phyloP scores from a whole-genome alignment of 257 asterid species.

The Solanum ahanhuiri region DNA sequence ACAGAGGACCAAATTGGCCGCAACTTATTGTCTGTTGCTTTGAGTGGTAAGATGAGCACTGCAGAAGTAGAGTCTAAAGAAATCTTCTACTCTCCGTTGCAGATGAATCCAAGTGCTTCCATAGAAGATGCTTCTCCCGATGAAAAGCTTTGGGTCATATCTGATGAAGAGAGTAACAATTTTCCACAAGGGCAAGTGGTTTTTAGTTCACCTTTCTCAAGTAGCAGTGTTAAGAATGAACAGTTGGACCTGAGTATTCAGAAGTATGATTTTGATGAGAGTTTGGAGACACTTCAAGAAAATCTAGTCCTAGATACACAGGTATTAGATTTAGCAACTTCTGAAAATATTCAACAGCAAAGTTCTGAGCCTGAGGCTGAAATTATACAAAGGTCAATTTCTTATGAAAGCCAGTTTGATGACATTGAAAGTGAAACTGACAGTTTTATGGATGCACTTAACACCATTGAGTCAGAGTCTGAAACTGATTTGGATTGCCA shows the following conservation, averaged over 20 bases:
- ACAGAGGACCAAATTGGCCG: neutral
- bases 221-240: slow-evolving; percentile 25
- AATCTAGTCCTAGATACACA: slow-evolving; percentile 20
- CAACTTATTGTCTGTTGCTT: neutral
- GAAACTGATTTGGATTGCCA: slow-evolving; percentile 62
- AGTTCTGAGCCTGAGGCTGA: neutral
- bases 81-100: neutral
- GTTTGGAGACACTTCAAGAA: slow-evolving; percentile 24
- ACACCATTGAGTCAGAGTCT: slow-evolving; percentile 67
- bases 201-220: neutral
- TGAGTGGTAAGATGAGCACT: neutral
- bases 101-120: slow-evolving; percentile 2
- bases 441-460: slow-evolving; percentile 82
- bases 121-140: slow-evolving; percentile 1
- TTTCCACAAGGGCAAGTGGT: neutral
- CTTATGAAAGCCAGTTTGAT: slow-evolving; percentile 8
- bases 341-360: slow-evolving; percentile 9
- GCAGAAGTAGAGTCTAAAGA: slow-evolving; percentile 1
- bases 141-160: slow-evolving; percentile 6
- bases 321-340: slow-evolving; percentile 15
- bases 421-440: slow-evolving; percentile 60
- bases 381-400: neutral
- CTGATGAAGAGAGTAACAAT: slow-evolving; percentile 1
- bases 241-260: slow-evolving; percentile 10
- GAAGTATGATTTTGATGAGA: slow-evolving; percentile 29